Percentiles rank a stretch among this genome's conserved stretches.
These are phyloP conservation scores for Globisporangium uncinulatum DNA, from an alignment of 352 stramenopile species.

Conservation along the genomic window DNA sequence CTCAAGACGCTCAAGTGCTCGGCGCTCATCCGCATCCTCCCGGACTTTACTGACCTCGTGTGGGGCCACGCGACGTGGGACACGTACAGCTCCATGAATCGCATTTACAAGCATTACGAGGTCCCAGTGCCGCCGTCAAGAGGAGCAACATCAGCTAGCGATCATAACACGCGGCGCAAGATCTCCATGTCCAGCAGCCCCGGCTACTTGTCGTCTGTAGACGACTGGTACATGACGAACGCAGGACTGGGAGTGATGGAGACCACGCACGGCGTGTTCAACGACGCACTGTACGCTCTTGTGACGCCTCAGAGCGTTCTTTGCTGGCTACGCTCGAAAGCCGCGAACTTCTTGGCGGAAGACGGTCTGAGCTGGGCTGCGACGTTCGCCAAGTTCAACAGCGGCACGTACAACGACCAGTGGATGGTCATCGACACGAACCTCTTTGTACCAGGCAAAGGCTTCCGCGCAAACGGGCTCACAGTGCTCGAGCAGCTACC, in stretches of 20 bases:
- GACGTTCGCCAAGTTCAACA: conserved; percentile 55
- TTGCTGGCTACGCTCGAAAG: conserved; percentile 57
- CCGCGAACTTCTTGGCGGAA: conserved; percentile 39
- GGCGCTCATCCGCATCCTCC: conserved; percentile 60
- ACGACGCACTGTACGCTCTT: conserved; percentile 42
- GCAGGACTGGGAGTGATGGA: conserved; percentile 52
- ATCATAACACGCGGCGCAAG: conserved; percentile 13
- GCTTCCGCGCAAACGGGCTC: conserved; percentile 39
- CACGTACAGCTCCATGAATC: conserved; percentile 63
- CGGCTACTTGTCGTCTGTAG: conserved; percentile 66
- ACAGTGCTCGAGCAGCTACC: conserved; percentile 74
- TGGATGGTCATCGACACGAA: conserved; percentile 78
- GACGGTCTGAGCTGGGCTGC: conserved; percentile 41
- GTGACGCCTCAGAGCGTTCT: conserved; percentile 45
- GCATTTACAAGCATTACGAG: conserved; percentile 82
- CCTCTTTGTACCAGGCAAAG: conserved; percentile 32
- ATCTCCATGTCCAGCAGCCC: conserved; percentile 77
- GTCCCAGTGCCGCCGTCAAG: conserved; percentile 30
- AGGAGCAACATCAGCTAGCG: neutral
- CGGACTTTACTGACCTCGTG: conserved; percentile 49
- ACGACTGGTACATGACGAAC: conserved; percentile 77
- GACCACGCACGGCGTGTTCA: conserved; percentile 65
- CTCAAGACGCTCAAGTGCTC: conserved; percentile 65
- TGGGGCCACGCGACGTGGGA: conserved; percentile 75
- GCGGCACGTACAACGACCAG: conserved; percentile 82